Conservation (phyloP, 495 filamentous ascomycete species). For the Thermothielavioides terrestris region DNA sequence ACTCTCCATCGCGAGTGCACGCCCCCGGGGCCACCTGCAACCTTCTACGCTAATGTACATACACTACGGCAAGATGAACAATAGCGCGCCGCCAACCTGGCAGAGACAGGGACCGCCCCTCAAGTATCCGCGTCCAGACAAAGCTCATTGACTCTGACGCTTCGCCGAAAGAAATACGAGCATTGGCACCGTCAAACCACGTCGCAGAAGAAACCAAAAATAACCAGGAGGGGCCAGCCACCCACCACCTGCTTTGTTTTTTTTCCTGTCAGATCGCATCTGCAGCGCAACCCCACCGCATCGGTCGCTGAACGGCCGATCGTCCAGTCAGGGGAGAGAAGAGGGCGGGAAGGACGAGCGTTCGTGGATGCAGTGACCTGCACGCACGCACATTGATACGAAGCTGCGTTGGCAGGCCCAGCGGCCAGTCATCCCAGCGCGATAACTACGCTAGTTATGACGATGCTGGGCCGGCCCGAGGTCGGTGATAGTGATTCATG, state of each 20-base stretch:
- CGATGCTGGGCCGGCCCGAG: no score
- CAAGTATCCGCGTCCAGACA: no score
- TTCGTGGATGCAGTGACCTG: not conserved
- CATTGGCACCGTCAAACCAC: slow-evolving; percentile 1
- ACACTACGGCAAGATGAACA: no score
- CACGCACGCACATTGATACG: not conserved
- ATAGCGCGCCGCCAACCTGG: slow-evolving; percentile 1
- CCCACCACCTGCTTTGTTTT: no score
- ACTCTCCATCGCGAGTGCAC: not conserved
- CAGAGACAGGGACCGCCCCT: no score
- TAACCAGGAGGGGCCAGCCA: not conserved
- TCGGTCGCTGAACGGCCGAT: not conserved
- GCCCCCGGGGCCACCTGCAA: not conserved
- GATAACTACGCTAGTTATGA: no score
- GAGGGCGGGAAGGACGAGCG: not conserved
- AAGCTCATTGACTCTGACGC: no score
- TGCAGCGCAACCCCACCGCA: slow-evolving; percentile 1
- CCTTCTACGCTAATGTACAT: not conserved
- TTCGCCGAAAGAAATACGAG: slow-evolving; percentile 5
- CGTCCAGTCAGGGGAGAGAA: not conserved
- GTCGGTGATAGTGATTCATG: no score
- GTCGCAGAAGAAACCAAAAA: slow-evolving; percentile 2
- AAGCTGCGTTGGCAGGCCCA: slow-evolving; percentile 5
- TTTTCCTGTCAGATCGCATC: not conserved
- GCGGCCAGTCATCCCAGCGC: slow-evolving; percentile 3